phyloP scores from a whole-genome alignment of 2,329 filamentous ascomycete genomes.

The Coleophoma eucalyptorum region DNA sequence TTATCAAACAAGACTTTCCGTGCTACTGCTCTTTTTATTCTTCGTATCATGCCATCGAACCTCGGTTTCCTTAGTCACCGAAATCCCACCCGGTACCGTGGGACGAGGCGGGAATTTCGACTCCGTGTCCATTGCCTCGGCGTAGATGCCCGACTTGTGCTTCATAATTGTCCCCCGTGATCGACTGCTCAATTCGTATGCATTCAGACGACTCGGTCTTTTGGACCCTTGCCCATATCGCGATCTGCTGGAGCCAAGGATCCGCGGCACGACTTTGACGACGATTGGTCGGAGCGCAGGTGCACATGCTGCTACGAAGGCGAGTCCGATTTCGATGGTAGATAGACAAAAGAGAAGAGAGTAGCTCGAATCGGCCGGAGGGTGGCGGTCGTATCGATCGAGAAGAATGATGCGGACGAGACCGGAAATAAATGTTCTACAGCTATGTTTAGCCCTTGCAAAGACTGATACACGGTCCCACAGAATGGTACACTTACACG shows the following conservation, averaged over 20 bases:
- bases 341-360: constrained; percentile 4
- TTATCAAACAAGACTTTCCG: neutral
- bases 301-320: constrained; percentile 8
- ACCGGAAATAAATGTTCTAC: constrained; percentile 1
- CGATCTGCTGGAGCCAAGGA: neutral
- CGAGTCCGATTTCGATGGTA: constrained; percentile 6
- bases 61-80: neutral
- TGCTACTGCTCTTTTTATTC: neutral
- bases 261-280: constrained; percentile 1
- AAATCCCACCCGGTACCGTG: neutral
- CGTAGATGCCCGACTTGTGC: neutral
- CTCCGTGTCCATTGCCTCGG: neutral
- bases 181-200: neutral
- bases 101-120: neutral
- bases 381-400: neutral
- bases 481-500: constrained; percentile 1
- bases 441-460: neutral
- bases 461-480: neutral
- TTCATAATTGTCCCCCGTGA: neutral
- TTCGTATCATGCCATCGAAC: neutral
- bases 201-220: neutral
- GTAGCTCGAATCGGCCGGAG: neutral
- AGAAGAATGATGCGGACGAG: constrained; percentile 1
- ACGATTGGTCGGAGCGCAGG: constrained; percentile 6
- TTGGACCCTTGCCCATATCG: neutral